Evolutionary conservation across 768 basidiomycete species (phyloP).

Genomic region (Leccinum uliginosum): DNA sequence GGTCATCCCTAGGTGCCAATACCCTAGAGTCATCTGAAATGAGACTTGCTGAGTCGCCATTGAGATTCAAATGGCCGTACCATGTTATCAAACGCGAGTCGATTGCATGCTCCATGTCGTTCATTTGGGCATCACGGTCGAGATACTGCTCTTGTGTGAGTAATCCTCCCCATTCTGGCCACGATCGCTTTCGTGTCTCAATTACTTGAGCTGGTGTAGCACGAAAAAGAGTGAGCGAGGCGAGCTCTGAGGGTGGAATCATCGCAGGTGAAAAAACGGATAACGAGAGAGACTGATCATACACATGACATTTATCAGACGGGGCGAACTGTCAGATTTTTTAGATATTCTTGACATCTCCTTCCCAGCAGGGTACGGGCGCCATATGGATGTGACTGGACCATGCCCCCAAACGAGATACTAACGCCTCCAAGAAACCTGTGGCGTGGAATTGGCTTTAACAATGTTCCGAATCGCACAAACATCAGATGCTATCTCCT

Average conservation of each 20-base stretch:
- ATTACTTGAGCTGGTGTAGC: constrained; percentile 45
- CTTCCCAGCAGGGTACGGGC: not conserved
- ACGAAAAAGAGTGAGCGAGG: constrained; percentile 38
- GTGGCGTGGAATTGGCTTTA: not conserved
- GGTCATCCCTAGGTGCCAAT: constrained; percentile 47
- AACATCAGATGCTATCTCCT: not conserved
- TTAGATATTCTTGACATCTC: not conserved
- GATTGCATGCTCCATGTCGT: constrained; percentile 39
- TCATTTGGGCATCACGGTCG: constrained; percentile 36
- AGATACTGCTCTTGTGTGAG: constrained; percentile 44
- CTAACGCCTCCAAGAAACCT: not conserved
- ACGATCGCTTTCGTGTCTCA: constrained; percentile 38
- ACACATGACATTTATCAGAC: not conserved
- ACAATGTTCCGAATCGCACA: not conserved
- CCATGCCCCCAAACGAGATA: not conserved
- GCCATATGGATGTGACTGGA: not conserved
- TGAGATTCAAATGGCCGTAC: constrained; percentile 26
- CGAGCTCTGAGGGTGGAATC: constrained; percentile 9
- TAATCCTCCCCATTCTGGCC: constrained; percentile 41
- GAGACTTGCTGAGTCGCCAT: not conserved
- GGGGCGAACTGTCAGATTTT: not conserved
- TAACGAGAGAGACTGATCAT: not conserved
- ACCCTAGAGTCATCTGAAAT: constrained; percentile 39
- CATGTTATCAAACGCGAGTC: constrained; percentile 49
- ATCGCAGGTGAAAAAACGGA: constrained; percentile 1